Evolutionary conservation across 1,284 basidiomycete genomes (phyloP).

Genomic region (Boletus mariae): DNA sequence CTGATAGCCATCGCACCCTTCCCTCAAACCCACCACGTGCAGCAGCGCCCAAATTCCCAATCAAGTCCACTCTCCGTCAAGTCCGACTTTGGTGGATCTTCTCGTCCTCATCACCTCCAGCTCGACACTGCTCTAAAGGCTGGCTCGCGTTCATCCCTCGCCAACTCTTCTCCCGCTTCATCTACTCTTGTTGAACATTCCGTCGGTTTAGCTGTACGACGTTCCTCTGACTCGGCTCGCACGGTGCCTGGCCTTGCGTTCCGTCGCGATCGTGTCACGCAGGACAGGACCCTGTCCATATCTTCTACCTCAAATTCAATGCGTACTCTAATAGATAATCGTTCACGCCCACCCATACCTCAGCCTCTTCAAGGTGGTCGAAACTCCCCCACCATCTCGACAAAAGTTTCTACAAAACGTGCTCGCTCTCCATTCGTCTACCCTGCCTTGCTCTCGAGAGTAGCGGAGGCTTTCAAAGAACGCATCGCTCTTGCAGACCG

Average conservation of each 20-base stretch:
- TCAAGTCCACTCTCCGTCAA: slow-evolving; percentile 34
- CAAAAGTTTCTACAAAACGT: slow-evolving; percentile 33
- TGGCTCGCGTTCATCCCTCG: slow-evolving; percentile 36
- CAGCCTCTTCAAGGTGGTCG: slow-evolving; percentile 38
- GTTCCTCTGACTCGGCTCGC: slow-evolving; percentile 55
- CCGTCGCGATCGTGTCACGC: slow-evolving; percentile 53
- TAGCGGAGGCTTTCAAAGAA: slow-evolving; percentile 90
- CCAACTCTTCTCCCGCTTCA: slow-evolving; percentile 52
- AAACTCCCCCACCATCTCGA: slow-evolving; percentile 48
- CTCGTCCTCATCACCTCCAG: slow-evolving; percentile 44
- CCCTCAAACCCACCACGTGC: slow-evolving; percentile 24
- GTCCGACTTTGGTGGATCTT: slow-evolving; percentile 27
- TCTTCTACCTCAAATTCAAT: slow-evolving; percentile 53
- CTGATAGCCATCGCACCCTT: slow-evolving; percentile 25
- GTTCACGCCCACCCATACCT: slow-evolving; percentile 39
- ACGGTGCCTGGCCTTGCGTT: slow-evolving; percentile 42
- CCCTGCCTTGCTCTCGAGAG: slow-evolving; percentile 90
- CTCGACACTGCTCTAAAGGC: slow-evolving; percentile 43
- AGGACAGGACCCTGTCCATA: slow-evolving; percentile 74
- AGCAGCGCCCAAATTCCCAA: slow-evolving; percentile 31
- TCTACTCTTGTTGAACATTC: slow-evolving; percentile 48
- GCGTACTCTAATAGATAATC: slow-evolving; percentile 35
- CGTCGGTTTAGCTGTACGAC: slow-evolving; percentile 33
- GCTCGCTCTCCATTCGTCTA: slow-evolving; percentile 77
- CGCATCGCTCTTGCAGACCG: slow-evolving; percentile 77